A percentile compares a stretch with the other conserved stretches of the same genome.
phyloP scores from a whole-genome alignment of 2,329 filamentous ascomycete genomes.

The Colletotrichum tropicicola region DNA sequence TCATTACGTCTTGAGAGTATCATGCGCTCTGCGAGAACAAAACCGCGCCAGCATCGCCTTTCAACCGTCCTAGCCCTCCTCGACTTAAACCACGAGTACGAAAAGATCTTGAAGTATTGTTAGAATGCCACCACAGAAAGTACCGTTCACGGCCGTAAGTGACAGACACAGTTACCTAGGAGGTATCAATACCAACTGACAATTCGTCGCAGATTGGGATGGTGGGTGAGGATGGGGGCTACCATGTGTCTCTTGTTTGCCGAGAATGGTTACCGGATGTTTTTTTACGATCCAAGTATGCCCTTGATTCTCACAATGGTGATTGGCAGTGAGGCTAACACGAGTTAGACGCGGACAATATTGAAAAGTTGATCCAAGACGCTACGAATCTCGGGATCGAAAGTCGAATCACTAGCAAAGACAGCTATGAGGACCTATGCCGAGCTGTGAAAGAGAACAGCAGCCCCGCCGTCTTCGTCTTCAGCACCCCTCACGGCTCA shows the following conservation, averaged over 20 bases:
- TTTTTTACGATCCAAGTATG: slow-evolving; percentile 59
- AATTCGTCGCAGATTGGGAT: slow-evolving; percentile 55
- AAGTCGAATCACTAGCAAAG: slow-evolving; percentile 37
- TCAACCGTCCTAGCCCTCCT: too few species aligned
- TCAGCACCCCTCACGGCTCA: slow-evolving; percentile 1
- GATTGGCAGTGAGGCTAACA: too few species aligned
- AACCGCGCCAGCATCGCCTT: too few species aligned
- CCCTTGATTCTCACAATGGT: not conserved
- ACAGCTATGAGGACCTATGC: slow-evolving; percentile 44
- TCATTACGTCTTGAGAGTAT: not conserved
- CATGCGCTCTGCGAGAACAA: not conserved
- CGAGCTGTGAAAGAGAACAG: not conserved
- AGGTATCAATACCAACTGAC: not conserved
- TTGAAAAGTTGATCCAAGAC: slow-evolving; percentile 50
- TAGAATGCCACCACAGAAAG: not conserved
- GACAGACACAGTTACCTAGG: not conserved
- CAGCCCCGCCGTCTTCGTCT: not conserved
- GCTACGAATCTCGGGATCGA: slow-evolving; percentile 39
- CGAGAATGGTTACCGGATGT: slow-evolving; percentile 63
- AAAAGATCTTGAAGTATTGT: too few species aligned
- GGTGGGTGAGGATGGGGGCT: slow-evolving; percentile 68
- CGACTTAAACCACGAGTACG: too few species aligned
- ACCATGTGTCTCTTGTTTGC: slow-evolving; percentile 67
- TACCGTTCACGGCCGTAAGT: not conserved
- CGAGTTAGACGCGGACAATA: too few species aligned